Percentiles rank a stretch among this genome's conserved stretches.
Conservation (phyloP, 2,329 filamentous ascomycete species). For the Parastagonospora avenae region DNA sequence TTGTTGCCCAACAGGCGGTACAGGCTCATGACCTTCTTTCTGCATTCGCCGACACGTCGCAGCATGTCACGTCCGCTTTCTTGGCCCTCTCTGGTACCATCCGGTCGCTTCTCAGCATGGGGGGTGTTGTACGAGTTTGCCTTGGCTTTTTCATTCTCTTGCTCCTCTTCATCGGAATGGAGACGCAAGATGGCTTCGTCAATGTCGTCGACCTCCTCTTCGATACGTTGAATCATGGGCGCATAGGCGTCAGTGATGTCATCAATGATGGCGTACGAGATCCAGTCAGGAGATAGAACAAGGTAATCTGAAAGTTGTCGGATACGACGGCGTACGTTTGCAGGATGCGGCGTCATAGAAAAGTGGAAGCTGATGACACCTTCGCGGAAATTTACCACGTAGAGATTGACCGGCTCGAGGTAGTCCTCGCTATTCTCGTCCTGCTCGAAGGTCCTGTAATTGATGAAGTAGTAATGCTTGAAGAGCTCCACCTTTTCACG, state of each 20-base stretch:
- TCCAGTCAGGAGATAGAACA: constrained; percentile 93
- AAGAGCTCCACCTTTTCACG: constrained; percentile 98
- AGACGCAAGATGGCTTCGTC: constrained; percentile 88
- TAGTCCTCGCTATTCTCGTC: constrained; percentile 88
- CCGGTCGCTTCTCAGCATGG: constrained; percentile 40
- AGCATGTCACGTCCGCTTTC: constrained; percentile 78
- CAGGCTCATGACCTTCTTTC: constrained; percentile 96
- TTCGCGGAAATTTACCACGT: constrained; percentile 94
- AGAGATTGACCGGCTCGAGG: constrained; percentile 95
- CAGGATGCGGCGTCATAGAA: constrained; percentile 91
- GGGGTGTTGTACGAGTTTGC: constrained; percentile 32
- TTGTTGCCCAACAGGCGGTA: constrained; percentile 95
- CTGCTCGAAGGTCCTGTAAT: constrained; percentile 97
- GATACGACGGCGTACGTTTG: constrained; percentile 92
- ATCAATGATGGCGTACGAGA: constrained; percentile 96
- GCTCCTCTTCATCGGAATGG: constrained; percentile 63
- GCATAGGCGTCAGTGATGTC: constrained; percentile 97
- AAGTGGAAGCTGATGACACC: constrained; percentile 97
- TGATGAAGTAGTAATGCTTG: constrained; percentile 97
- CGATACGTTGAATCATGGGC: constrained; percentile 88
- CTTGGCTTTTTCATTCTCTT: constrained; percentile 35
- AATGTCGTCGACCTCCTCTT: constrained; percentile 96
- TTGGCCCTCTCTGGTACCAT: constrained; percentile 51
- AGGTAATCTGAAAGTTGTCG: constrained; percentile 93
- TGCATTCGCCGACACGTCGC: constrained; percentile 86